Percentiles rank a stretch among this genome's conserved stretches.
Conservation (phyloP, 345 rosid genomes). For the Brassica carinata region DNA sequence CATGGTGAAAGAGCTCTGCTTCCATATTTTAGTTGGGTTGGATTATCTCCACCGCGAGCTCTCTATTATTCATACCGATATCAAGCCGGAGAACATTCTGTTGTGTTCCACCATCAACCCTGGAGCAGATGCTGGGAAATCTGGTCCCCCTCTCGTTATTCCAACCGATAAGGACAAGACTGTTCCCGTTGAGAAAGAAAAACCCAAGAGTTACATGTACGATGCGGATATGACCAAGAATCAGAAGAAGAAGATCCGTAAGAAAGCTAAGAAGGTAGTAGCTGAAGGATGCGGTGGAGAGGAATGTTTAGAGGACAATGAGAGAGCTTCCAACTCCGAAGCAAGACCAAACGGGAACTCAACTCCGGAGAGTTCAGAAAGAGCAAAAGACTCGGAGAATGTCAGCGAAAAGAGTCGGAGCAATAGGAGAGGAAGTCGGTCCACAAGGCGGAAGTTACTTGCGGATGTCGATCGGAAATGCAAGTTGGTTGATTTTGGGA, state of each 20-base stretch:
- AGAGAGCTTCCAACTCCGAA: constrained; percentile 43
- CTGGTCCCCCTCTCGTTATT: constrained; percentile 61
- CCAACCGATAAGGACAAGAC: constrained; percentile 49
- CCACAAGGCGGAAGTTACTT: constrained; percentile 63
- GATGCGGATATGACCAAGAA: constrained; percentile 75
- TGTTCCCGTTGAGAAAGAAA: constrained; percentile 45
- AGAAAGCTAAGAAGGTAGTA: constrained; percentile 81
- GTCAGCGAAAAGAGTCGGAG: constrained; percentile 40
- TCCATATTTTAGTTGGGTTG: constrained; percentile 73
- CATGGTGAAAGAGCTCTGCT: constrained; percentile 73
- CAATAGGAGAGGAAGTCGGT: constrained; percentile 56
- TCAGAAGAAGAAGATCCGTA: constrained; percentile 85
- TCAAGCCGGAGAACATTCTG: constrained; percentile 91
- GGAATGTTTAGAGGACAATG: constrained; percentile 53
- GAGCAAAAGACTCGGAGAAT: constrained; percentile 36
- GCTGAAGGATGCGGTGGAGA: constrained; percentile 52
- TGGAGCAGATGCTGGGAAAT: constrained; percentile 62
- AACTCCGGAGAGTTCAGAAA: constrained; percentile 37
- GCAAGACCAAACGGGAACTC: constrained; percentile 43
- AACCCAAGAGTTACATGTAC: constrained; percentile 38
- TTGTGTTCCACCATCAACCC: constrained; percentile 77
- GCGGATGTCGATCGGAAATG: constrained; percentile 64
- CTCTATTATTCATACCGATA: constrained; percentile 87
- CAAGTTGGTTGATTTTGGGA: constrained; percentile 93
- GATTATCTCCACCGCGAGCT: constrained; percentile 86